A percentile compares a stretch with the other conserved stretches of the same genome.
Conservation (phyloP, 352 stramenopile species). For the Pythium volutum region DNA sequence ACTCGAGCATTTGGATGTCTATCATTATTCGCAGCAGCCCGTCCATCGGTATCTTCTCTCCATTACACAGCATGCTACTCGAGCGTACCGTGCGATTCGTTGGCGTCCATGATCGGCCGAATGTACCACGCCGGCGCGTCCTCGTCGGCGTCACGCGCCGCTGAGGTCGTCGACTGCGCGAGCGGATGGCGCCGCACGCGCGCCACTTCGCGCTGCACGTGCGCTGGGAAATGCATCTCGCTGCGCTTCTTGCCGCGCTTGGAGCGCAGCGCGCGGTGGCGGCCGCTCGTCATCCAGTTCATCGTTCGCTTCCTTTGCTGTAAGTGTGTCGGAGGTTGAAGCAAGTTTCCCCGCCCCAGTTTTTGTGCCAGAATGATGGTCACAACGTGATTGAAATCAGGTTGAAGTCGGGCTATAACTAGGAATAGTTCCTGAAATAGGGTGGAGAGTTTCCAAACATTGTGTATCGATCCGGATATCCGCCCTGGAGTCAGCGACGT, state of each 20-base stretch:
- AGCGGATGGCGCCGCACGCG: conserved; percentile 20
- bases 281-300: conserved; percentile 74
- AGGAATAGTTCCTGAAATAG: neutral
- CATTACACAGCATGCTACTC: neutral
- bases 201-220: conserved; percentile 34
- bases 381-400: neutral
- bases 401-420: neutral
- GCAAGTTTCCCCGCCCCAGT: neutral
- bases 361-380: neutral
- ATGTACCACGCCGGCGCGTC: conserved; percentile 54
- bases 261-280: conserved; percentile 50
- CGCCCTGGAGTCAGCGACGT: neutral
- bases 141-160: conserved; percentile 6
- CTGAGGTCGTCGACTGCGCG: neutral
- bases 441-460: neutral
- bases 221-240: conserved; percentile 53
- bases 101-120: conserved; percentile 33
- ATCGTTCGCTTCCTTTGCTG: conserved; percentile 20
- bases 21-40: neutral
- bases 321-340: neutral
- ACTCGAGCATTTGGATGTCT: conserved; percentile 59
- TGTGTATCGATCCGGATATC: neutral
- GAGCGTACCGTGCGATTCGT: conserved; percentile 33
- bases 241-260: conserved; percentile 35
- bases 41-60: neutral